Base-by-base conservation (phyloP, 2,329 filamentous ascomycete species). In the Diaporthe aspalathi region DNA sequence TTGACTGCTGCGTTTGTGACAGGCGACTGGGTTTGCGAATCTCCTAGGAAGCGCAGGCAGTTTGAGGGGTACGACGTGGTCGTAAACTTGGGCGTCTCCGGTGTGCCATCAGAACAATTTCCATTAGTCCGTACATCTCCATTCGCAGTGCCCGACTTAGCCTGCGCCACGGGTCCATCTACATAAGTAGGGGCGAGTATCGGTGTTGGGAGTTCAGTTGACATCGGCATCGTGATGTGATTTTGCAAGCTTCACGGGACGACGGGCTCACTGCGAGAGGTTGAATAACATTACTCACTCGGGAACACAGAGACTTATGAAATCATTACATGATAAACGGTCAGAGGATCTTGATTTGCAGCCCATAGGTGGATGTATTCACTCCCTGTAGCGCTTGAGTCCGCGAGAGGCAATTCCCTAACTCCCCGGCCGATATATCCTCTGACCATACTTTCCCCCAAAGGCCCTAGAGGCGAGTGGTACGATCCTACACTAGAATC, bases 11-110 rank as follows among this genome's bases (percentile, higher is more conserved):
- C 8, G 22, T 40, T 8, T 29, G 27, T 14, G 40, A 40, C 29
- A 29, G 7, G 20, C 27, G 17, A n/a, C 20, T n/a, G 17, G 32
- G 14, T 27, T 0, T 60, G 54, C 11, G 6, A 7, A n/a, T 29
- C 32, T 43, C 43, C 63, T 5, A 65, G 38, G 63, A 69, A 56
- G 1, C 62, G 71, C 8, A 70, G 47, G 17, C 71, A 72, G n/a
- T 72, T 72, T 6, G 71, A 72, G 6, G 71, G 71, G 50, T 72
- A 72, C 16, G 71, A 67, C 1, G 71, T 72, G 3, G 62, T 49
- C 11, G 53, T 72, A n/a, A 70, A 70, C 22, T 40, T 54, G 1
- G 71, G 68, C 0, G 11, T 27, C 6, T 56, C 56, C 32, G 17
- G 40, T 38, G 35, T 45, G 3, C 24, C 27, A 17, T 35, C 54